phyloP scores from a whole-genome alignment of 2,329 filamentous ascomycete species.

The Xylaria sp. region DNA sequence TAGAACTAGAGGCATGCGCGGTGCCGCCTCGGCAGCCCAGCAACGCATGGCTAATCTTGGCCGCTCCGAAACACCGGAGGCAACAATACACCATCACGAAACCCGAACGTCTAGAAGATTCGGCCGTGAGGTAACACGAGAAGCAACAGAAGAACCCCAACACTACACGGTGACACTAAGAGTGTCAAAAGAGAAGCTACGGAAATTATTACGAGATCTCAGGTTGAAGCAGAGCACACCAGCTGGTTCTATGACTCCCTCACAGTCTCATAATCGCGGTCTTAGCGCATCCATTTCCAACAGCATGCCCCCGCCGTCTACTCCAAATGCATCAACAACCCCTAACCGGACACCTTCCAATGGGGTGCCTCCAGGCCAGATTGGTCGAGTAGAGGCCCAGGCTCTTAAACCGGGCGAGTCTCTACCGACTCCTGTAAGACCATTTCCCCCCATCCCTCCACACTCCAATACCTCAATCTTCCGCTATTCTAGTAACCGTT shows the following conservation, averaged over 20 bases:
- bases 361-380: constrained; percentile 60
- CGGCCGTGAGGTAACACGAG: constrained; percentile 71
- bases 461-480: constrained; percentile 45
- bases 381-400: constrained; percentile 75
- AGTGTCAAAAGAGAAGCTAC: constrained; percentile 76
- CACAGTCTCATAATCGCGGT: constrained; percentile 60
- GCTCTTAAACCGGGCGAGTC: constrained; percentile 68
- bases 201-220: constrained; percentile 69
- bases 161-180: constrained; percentile 78
- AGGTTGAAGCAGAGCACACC: constrained; percentile 55
- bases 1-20: constrained; percentile 87
- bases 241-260: constrained; percentile 56
- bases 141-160: constrained; percentile 82
- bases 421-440: constrained; percentile 69
- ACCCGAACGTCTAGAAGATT: constrained; percentile 72
- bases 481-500: constrained; percentile 47
- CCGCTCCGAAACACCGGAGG: constrained; percentile 90
- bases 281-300: constrained; percentile 54
- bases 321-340: constrained; percentile 44
- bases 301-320: constrained; percentile 51
- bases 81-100: constrained; percentile 75
- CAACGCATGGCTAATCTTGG: constrained; percentile 84
- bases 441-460: constrained; percentile 36
- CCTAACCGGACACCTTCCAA: constrained; percentile 40
- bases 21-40: constrained; percentile 85